Percentiles rank a stretch among this genome's conserved stretches.
phyloP scores from a whole-genome alignment of 495 filamentous ascomycete genomes.

The Penicillium malachiteum region DNA sequence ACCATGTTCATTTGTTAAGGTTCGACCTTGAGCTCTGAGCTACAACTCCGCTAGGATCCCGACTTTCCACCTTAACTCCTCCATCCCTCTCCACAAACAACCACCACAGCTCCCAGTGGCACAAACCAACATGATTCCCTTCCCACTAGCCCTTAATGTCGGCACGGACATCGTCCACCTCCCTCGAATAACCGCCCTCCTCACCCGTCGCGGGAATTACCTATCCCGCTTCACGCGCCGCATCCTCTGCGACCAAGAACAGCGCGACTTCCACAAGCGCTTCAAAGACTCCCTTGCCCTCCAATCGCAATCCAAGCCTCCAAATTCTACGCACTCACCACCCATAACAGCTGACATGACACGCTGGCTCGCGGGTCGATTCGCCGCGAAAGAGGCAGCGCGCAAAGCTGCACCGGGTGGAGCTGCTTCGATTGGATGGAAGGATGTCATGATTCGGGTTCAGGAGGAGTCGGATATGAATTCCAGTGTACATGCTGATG shows the following conservation, averaged over 20 bases:
- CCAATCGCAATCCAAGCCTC: constrained; percentile 2
- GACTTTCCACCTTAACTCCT: constrained; percentile 5
- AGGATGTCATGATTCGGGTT: constrained; percentile 39
- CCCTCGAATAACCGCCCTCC: constrained; percentile 48
- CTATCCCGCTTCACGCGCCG: constrained; percentile 51
- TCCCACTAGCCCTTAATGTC: constrained; percentile 45
- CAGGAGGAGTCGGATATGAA: constrained; percentile 17
- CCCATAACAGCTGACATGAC: constrained; percentile 38
- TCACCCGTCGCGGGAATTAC: constrained; percentile 39
- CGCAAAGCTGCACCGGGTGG: constrained; percentile 46
- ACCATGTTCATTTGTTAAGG: neutral
- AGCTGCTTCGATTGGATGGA: constrained; percentile 41
- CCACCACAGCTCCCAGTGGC: neutral
- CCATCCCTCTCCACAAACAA: constrained; percentile 10
- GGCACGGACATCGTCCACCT: constrained; percentile 57
- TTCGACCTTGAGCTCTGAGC: neutral
- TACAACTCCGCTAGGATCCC: neutral
- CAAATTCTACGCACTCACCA: neutral
- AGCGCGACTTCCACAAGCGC: constrained; percentile 38
- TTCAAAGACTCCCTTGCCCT: constrained; percentile 26
- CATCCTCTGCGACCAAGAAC: constrained; percentile 48
- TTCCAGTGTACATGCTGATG: neutral
- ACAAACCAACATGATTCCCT: constrained; percentile 34
- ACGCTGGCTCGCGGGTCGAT: constrained; percentile 49
- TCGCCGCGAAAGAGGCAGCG: constrained; percentile 50